Evolutionary conservation across 2,329 filamentous ascomycete genomes (phyloP), one percentile per base, ranked within the genome.

Genomic region (Arachnomyces sp.): DNA sequence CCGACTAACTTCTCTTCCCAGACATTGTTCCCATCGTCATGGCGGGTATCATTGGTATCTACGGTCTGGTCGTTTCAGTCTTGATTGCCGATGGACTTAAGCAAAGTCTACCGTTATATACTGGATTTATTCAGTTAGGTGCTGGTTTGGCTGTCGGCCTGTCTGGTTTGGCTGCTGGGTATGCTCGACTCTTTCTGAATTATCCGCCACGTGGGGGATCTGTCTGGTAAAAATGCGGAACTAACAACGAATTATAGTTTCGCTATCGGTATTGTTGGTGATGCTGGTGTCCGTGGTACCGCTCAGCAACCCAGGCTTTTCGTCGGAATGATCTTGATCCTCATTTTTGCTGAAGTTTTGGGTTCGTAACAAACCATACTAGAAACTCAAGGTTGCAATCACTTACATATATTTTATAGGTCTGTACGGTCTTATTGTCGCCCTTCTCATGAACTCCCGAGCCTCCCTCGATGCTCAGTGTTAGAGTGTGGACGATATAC

Each of bases 21-120:
- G 90, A 95, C 78, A 95, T 96, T 68, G 90, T 96, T 52, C 92
- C 92, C 66, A 92, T 96, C 71, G 95, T 98, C 82, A 98, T 98
- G 92, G 92, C 92, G 77, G 92, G 92, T 96, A 98, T 98, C 71
- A 96, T 98, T 72, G 92, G 87, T 84, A 96, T 98, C 69, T 98
- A 92, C 73, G 86, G 86, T 59, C 78, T 92, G 52, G 86, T 92
- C 69, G 85, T 90, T 46, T 89, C 86, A 13, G 86, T 92, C 65
- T 71, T 92, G 59, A 87, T 92, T 62, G 88, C 86, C 60, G 84
- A 87, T 65, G 80, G 79, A 56, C 73, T 92, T 50, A 75, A 73
- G 55, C 84, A 90, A 68, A 63, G 78, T 50, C 69, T 84, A 47
- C 74, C 85, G 45, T 75, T 92, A 46, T 90, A 83, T 57, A 87